Evolutionary conservation across 106 monocot genomes (phyloP), one percentile per base, ranked within the genome.

Genomic region (Posidonia australis): DNA sequence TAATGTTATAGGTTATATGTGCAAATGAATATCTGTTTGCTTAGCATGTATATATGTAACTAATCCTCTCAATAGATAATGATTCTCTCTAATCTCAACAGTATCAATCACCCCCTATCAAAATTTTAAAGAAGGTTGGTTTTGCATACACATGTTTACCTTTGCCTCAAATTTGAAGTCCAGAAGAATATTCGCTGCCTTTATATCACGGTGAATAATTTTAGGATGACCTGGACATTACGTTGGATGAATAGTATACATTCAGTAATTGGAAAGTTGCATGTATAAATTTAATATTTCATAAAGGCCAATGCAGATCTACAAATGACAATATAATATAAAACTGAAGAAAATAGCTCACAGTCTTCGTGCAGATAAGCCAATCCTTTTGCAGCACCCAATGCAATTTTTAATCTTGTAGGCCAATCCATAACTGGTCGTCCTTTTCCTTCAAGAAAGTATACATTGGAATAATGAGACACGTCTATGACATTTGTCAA

Each of bases 131-230:
- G 48, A 13, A 49, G 12, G 5, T 5, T 1, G 55, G n/a, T 24
- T 55, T 55, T 26, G n/a, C 55, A 55, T 9, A 17, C 23, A 0
- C 17, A 58, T 46, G 19, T 16, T 26, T 69, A 93, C 93, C 88
- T 86, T 93, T 53, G 93, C 79, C 69, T 89, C 88, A 74, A 89
- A 93, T 28, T 77, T 81, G 36, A 70, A 76, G 61, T 93, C 93
- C 54, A 93, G 75, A 73, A 93, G 93, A 71, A 93, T 93, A 68
- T 93, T 93, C 24, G 89, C 74, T 53, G 93, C 74, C 66, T 93
- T 93, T 60, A 93, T 83, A 63, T 93, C 93, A 52, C 93, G 78
- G 60, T 93, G 93, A 70, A 93, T 88, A 30, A 93, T 89, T 66
- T 81, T 83, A 51, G 93, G 93, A 71, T 89, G 78, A 60, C 93